A percentile compares a stretch with the other conserved stretches of the same genome.
Evolutionary conservation across 2,329 filamentous ascomycete genomes (phyloP).

Genomic region (Lecanicillium sp.): DNA sequence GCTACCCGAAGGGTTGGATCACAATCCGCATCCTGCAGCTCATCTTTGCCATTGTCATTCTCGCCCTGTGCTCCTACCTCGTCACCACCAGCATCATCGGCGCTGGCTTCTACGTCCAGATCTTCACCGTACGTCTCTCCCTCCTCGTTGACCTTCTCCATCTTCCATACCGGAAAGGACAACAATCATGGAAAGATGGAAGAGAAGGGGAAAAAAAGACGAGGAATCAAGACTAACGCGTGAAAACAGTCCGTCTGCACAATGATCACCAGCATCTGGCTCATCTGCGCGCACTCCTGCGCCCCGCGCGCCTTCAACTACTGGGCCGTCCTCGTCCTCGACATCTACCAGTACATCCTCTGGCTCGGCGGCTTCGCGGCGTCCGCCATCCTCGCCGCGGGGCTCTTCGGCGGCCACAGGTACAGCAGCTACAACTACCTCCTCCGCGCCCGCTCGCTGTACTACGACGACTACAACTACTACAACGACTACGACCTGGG

Average conservation of each 20-base stretch:
- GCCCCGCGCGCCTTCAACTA: slow-evolving; percentile 43
- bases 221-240: slow-evolving; percentile 7
- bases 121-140: slow-evolving; percentile 34
- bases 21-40: slow-evolving; percentile 40
- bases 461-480: slow-evolving; percentile 19
- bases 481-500: background rate
- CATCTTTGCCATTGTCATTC: slow-evolving; percentile 37
- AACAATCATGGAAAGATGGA: background rate
- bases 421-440: slow-evolving; percentile 8
- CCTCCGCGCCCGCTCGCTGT: slow-evolving; percentile 22
- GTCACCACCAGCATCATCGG: slow-evolving; percentile 28
- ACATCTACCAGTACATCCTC: slow-evolving; percentile 46
- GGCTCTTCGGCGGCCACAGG: slow-evolving; percentile 15
- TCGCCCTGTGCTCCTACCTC: slow-evolving; percentile 43
- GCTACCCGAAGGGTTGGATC: slow-evolving; percentile 39
- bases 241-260: slow-evolving; percentile 34
- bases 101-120: slow-evolving; percentile 27
- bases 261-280: slow-evolving; percentile 40
- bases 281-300: slow-evolving; percentile 37
- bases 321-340: slow-evolving; percentile 46
- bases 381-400: slow-evolving; percentile 30
- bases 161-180: too few relatives aligned
- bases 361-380: slow-evolving; percentile 43
- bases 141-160: background rate
- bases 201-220: background rate